Conservation (phyloP, 164 flowering plant genomes). For the Magnolia changhungtana region DNA sequence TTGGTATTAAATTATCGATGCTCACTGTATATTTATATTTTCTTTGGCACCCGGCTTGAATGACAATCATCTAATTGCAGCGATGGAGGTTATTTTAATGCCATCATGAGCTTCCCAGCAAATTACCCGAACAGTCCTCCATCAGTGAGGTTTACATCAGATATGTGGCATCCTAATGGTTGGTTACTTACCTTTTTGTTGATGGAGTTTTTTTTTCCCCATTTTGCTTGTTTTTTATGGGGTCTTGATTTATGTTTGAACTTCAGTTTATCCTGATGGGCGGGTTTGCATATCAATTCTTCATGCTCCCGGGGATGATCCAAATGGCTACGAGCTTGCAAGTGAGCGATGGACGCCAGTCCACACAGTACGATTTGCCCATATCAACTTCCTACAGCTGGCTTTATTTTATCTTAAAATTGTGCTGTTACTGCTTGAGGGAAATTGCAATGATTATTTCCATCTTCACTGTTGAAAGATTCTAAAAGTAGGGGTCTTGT, state of each 20-base stretch:
- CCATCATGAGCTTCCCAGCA: slow-evolving; percentile 63
- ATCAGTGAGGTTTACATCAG: slow-evolving; percentile 64
- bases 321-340: slow-evolving; percentile 96
- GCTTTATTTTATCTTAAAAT: no score
- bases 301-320: slow-evolving; percentile 99
- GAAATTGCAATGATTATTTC: no score
- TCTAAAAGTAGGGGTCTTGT: no score
- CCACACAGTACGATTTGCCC: slow-evolving; percentile 59
- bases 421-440: no score
- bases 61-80: slow-evolving; percentile 28
- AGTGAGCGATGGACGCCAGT: slow-evolving; percentile 97
- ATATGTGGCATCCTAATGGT: slow-evolving; percentile 91
- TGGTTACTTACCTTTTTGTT: slow-evolving; percentile 8
- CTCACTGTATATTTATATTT: background rate
- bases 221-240: background rate
- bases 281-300: slow-evolving; percentile 93
- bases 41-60: background rate
- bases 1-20: background rate
- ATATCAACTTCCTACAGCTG: no score
- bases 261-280: slow-evolving; percentile 85
- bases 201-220: background rate
- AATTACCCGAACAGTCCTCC: slow-evolving; percentile 80
- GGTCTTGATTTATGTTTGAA: slow-evolving; percentile 3
- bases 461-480: no score
- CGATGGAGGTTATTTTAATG: slow-evolving; percentile 77